These are phyloP conservation scores for Chloranthus sessilifolius DNA, from an alignment of 164 flowering plant species.

Conservation along the genomic window DNA sequence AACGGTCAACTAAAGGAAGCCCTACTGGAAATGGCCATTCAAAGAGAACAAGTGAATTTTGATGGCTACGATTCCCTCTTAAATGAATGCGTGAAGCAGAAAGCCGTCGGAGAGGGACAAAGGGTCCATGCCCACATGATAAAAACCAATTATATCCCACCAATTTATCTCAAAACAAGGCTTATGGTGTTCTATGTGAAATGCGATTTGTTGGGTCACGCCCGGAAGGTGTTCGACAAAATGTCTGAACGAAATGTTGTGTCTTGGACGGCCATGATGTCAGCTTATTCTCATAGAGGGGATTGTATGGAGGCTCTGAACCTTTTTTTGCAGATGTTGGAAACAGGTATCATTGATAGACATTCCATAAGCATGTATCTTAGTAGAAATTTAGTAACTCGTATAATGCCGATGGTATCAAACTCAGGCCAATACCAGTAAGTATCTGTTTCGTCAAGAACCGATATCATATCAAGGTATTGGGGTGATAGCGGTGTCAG, in stretches of 20 bases:
- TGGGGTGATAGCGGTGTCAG: too few relatives aligned
- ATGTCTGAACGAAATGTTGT: conserved; percentile 26
- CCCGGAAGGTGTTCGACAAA: conserved; percentile 23
- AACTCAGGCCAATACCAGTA: too few relatives aligned
- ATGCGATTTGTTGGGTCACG: conserved; percentile 18
- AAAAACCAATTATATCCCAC: conserved; percentile 19
- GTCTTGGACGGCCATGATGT: conserved; percentile 26
- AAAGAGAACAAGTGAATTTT: conserved; percentile 17
- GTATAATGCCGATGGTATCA: too few relatives aligned
- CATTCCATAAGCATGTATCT: too few relatives aligned
- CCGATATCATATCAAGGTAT: too few relatives aligned
- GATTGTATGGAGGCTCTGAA: conserved; percentile 9
- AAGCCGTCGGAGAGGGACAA: conserved; percentile 18
- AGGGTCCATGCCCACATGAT: conserved; percentile 34
- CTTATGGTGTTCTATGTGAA: conserved; percentile 21
- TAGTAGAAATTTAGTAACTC: too few relatives aligned
- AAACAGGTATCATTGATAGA: conserved; percentile 10
- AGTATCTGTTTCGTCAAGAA: too few relatives aligned
- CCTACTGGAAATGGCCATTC: conserved; percentile 13
- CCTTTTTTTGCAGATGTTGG: conserved; percentile 22
- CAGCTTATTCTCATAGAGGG: conserved; percentile 21
- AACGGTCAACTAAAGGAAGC: conserved; percentile 19
- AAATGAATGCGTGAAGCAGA: conserved; percentile 18
- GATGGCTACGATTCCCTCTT: conserved; percentile 24
- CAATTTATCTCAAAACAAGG: conserved; percentile 22